Evolutionary conservation across 2,329 filamentous ascomycete genomes (phyloP).

Genomic region (Endothia cerciana): DNA sequence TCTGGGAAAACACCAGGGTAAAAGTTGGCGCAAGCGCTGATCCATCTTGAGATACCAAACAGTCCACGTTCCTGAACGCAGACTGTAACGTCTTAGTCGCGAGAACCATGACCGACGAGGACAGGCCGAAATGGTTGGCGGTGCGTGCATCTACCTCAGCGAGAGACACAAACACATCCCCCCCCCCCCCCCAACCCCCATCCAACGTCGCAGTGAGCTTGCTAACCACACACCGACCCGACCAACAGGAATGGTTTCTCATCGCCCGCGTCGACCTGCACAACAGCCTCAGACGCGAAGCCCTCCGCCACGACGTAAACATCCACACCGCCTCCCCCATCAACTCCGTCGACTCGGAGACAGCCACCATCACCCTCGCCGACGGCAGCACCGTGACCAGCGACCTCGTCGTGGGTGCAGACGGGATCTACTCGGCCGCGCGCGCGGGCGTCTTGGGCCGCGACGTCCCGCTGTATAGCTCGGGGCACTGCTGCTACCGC

Average conservation of each 20-base stretch:
- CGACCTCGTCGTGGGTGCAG: slow-evolving; percentile 25
- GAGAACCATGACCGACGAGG: slow-evolving; percentile 5
- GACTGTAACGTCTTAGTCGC: slow-evolving; percentile 8
- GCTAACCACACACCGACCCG: not conserved
- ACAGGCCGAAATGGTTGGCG: slow-evolving; percentile 15
- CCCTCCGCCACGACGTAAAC: slow-evolving; percentile 14
- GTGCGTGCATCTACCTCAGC: slow-evolving; percentile 15
- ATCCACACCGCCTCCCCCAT: slow-evolving; percentile 19
- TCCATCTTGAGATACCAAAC: not conserved
- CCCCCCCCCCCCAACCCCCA: no score
- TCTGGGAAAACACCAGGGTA: not conserved
- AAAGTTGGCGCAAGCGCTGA: not conserved
- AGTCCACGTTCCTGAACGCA: slow-evolving; percentile 23
- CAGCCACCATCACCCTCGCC: slow-evolving; percentile 19
- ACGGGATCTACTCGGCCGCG: slow-evolving; percentile 22
- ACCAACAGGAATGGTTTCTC: slow-evolving; percentile 22
- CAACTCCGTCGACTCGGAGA: slow-evolving; percentile 16
- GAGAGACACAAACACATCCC: no score
- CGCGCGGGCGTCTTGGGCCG: slow-evolving; percentile 11
- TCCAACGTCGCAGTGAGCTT: not conserved
- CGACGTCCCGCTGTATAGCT: slow-evolving; percentile 12
- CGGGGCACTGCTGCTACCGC: slow-evolving; percentile 23
- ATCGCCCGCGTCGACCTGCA: slow-evolving; percentile 24
- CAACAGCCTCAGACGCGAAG: slow-evolving; percentile 21
- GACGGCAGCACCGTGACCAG: slow-evolving; percentile 22